Percentiles rank a stretch among this genome's conserved stretches.
Conservation (phyloP, 73 alveolate species). For the Breviolum minutum region DNA sequence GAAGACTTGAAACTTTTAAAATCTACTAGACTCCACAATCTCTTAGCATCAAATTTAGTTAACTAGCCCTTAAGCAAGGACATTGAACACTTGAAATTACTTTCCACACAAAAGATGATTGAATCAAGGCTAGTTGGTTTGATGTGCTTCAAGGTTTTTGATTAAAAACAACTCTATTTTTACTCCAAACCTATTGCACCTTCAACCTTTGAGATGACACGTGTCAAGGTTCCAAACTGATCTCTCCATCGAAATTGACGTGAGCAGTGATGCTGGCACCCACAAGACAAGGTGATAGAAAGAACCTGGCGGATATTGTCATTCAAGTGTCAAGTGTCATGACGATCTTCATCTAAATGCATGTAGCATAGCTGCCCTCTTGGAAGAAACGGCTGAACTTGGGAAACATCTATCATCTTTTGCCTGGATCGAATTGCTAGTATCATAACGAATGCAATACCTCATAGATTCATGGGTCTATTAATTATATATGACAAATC, state of each 20-base stretch:
- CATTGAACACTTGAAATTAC: too few species aligned
- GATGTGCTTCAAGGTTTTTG: background rate
- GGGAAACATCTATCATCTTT: background rate
- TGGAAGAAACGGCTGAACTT: background rate
- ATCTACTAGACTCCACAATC: too few species aligned
- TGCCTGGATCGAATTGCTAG: background rate
- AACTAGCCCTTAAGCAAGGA: too few species aligned
- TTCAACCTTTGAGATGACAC: background rate
- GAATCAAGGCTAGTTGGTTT: background rate
- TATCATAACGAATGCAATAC: background rate
- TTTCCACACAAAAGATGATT: too few species aligned
- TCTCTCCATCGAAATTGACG: conserved; percentile 21
- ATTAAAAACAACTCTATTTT: background rate
- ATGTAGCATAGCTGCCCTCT: background rate
- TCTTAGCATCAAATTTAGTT: too few species aligned
- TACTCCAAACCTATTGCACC: background rate
- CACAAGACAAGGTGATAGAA: background rate
- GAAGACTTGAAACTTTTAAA: too few species aligned
- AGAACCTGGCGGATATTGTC: background rate
- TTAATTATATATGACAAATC: too few species aligned
- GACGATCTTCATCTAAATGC: background rate
- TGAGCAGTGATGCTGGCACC: conserved; percentile 16
- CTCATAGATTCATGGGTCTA: background rate
- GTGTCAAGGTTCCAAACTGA: background rate
- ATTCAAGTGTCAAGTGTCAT: background rate